phyloP scores from a whole-genome alignment of 257 asterid genomes.

The Przewalskia tangutica region DNA sequence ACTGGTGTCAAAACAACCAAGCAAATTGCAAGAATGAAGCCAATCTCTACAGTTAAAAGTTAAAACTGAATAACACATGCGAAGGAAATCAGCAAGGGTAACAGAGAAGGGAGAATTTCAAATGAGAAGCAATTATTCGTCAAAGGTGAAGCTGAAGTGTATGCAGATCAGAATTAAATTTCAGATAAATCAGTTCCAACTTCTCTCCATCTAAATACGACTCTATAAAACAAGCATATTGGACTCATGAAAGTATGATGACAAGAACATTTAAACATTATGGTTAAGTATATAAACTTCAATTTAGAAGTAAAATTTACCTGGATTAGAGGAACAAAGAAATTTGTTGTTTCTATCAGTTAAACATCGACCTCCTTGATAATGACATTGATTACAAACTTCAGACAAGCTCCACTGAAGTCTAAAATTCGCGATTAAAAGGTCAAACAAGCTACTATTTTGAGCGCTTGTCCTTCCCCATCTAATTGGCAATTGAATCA shows the following conservation, averaged over 20 bases:
- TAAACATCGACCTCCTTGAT: neutral
- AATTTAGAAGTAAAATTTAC: neutral
- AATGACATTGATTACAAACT: neutral
- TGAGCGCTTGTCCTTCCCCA: accelerated
- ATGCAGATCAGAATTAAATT: no score
- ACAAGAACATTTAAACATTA: no score
- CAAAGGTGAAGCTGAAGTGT: no score
- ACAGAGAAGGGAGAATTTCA: neutral
- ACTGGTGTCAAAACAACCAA: neutral
- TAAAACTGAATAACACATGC: neutral
- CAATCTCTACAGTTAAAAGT: neutral
- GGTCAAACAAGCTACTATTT: neutral
- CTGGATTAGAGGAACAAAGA: neutral
- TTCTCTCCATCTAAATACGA: no score
- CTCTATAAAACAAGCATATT: no score
- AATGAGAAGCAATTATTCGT: neutral
- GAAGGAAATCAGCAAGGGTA: neutral
- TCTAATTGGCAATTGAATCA: neutral
- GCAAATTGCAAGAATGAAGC: neutral
- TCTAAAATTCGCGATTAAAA: neutral
- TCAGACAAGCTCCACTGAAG: neutral
- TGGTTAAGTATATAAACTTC: neutral
- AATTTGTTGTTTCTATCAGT: accelerated
- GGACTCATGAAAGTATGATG: no score
- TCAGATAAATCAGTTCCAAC: no score